Base-by-base conservation (phyloP, 2,329 filamentous ascomycete species). In the Penicillium brasilianum region DNA sequence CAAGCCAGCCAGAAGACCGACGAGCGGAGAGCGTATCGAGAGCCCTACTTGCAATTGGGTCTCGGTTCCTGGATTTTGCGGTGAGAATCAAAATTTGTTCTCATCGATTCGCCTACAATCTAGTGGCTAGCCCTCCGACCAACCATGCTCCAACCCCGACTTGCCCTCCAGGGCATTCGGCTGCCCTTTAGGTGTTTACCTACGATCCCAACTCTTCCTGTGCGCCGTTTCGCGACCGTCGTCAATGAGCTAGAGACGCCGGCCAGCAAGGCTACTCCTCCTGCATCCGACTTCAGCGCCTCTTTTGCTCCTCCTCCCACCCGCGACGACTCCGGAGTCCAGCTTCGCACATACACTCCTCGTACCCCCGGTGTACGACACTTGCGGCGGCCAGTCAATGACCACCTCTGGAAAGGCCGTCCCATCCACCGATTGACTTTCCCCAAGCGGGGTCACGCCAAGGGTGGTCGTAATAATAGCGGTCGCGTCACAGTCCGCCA, bases 401-500 rank as follows among this genome's bases (percentile, higher is more conserved):
- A 97, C 72, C 95, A 99, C 78, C 82, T 99, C 49, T 98, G 92
- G 92, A 97, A 96, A 80, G 95, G 95, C 60, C 85, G 93, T 59
- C 92, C 95, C 0, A 88, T 90, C 68, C 83, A 91, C 36, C 87
- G 89, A 54, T 84, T 99, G 77, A 99, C 96, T 11, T 91, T 92
- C 72, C 88, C 93, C 39, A 97, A 97, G 78, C 94, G 94, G 77
- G 95, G 95, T 16, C 93, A 97, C 71, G 89, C 87, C 55, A 95
- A 96, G 77, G 96, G 95, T 77, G 95, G 95, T 46, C 87, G 95
- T 71, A 99, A 99, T 77, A 90, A 91, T 73, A 90, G 86, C 57
- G 96, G 95, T 25, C 84, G 87, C 66, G 86, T 99, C 63, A 97
- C 93, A 0, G 90, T 99, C 50, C 86, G 96, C 68, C 95, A 99